These are phyloP conservation scores for Calonectria fujianensis DNA, from an alignment of 2,329 filamentous ascomycete species.

Conservation along the genomic window DNA sequence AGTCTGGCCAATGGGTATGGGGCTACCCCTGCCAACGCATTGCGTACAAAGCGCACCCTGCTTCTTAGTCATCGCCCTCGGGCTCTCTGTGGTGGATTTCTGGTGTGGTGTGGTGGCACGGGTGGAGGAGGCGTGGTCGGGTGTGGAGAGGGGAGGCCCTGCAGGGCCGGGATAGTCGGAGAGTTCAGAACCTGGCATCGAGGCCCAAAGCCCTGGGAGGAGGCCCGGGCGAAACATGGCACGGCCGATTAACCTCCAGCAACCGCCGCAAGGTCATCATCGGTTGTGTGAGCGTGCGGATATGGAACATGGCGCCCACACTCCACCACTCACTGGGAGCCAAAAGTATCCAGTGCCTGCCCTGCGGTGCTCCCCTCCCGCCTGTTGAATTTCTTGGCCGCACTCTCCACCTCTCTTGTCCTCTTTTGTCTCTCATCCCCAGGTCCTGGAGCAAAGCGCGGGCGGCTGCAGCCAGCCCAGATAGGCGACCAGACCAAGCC, in stretches of 20 bases:
- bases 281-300: constrained; percentile 29
- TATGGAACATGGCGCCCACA: constrained; percentile 36
- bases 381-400: constrained; percentile 16
- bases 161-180: constrained; percentile 29
- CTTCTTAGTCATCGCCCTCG: constrained; percentile 8
- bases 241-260: constrained; percentile 22
- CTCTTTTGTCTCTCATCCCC: constrained; percentile 18
- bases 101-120: constrained; percentile 33
- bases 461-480: constrained; percentile 28
- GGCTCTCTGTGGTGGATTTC: constrained; percentile 29
- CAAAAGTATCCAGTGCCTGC: background rate
- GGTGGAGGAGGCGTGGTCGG: constrained; percentile 30
- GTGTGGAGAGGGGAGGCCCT: constrained; percentile 27
- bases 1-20: constrained; percentile 23
- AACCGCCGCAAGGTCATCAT: constrained; percentile 18
- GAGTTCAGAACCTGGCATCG: constrained; percentile 27
- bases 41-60: constrained; percentile 30
- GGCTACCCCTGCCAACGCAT: constrained; percentile 26
- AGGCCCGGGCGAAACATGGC: constrained; percentile 30
- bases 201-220: constrained; percentile 32
- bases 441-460: constrained; percentile 3
- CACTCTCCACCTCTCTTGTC: constrained; percentile 27
- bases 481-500: constrained; percentile 31
- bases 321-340: constrained; percentile 28
- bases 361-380: constrained; percentile 10